Evolutionary conservation across 1,139 yeast genomes (phyloP), one percentile per base, ranked within the genome.

Genomic region (Groenewaldozyma auringiensis): DNA sequence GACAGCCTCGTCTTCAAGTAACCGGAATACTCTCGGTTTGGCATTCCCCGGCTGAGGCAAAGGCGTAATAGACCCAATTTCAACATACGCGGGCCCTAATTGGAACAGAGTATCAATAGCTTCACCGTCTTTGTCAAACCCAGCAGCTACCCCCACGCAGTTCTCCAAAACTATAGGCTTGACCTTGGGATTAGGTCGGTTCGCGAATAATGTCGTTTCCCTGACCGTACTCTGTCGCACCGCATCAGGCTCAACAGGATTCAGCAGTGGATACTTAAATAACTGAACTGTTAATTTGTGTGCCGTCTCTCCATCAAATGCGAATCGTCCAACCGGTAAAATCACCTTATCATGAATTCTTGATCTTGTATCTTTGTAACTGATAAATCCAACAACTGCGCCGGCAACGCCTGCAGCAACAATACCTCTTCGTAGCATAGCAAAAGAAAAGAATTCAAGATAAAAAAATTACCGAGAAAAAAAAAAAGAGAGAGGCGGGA

Each of bases 91-190:
- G 58, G 89, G 89, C 1, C 98, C 98, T 47, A 76, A 62, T 54
- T 80, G 75, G 57, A 82, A 81, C 49, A 89, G 71, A 0, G 89
- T 69, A 55, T 89, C 96, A 56, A 92, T 80, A n/a, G 88, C 95
- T 60, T 87, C 95, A 44, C 88, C 98, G 58, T 89, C 84, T 65
- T 89, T 89, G 64, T 89, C 98, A 53, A 89, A 75, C 11, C 98
- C 98, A 31, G 98, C 97, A 42, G 97, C 97, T 57, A 89, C 74
- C 4, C 97, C 97, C 47, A 89, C 70, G 18, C 97, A 97, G 47
- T 81, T 81, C 27, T 75, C 71, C 59, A 89, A 67, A 0, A 60
- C 67, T 44, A 64, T 43, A 9, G 61, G 56, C 35, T 54, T 50
- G 38, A 63, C 67, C 34, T 55, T 53, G 4, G 64, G 62, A 41